Conservation (phyloP, 768 basidiomycete species). For the Phlebiopsis flavidoalba region DNA sequence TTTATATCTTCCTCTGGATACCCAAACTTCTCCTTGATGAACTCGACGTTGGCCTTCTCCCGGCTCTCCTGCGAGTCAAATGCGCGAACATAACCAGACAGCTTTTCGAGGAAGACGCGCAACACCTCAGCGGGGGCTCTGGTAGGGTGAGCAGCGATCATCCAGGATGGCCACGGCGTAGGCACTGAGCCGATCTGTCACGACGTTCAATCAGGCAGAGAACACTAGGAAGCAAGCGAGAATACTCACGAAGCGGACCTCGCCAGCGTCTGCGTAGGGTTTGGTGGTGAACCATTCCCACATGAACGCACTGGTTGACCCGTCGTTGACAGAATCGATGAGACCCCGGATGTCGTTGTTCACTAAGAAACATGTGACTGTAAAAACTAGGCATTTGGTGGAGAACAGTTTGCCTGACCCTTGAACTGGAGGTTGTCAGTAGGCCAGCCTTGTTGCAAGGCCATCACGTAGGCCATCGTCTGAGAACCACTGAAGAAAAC, state of each 20-base stretch:
- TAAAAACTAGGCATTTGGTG: neutral
- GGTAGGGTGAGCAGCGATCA: conserved; percentile 80
- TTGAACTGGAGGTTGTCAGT: conserved; percentile 60
- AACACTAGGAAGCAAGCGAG: neutral
- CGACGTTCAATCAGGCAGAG: neutral
- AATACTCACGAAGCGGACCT: conserved; percentile 72
- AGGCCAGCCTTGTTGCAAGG: conserved; percentile 80
- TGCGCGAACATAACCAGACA: conserved; percentile 58
- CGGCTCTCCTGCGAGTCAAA: conserved; percentile 63
- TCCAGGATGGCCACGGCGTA: conserved; percentile 97
- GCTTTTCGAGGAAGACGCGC: conserved; percentile 51
- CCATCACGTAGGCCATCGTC: conserved; percentile 96
- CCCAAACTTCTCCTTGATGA: conserved; percentile 73
- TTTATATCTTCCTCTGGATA: conserved; percentile 80
- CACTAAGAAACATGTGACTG: conserved; percentile 35
- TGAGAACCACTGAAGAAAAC: conserved; percentile 58
- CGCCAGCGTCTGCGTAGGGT: conserved; percentile 73
- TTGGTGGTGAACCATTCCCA: conserved; percentile 94
- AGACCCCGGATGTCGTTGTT: conserved; percentile 80
- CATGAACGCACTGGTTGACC: conserved; percentile 86
- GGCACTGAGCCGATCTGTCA: conserved; percentile 74
- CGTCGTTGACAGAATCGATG: conserved; percentile 83
- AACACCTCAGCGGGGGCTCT: conserved; percentile 50
- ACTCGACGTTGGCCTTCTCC: conserved; percentile 57
- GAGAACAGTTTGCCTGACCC: conserved; percentile 35